Evolutionary conservation across 164 flowering plant species (phyloP).

Genomic region (Pachysandra terminalis): DNA sequence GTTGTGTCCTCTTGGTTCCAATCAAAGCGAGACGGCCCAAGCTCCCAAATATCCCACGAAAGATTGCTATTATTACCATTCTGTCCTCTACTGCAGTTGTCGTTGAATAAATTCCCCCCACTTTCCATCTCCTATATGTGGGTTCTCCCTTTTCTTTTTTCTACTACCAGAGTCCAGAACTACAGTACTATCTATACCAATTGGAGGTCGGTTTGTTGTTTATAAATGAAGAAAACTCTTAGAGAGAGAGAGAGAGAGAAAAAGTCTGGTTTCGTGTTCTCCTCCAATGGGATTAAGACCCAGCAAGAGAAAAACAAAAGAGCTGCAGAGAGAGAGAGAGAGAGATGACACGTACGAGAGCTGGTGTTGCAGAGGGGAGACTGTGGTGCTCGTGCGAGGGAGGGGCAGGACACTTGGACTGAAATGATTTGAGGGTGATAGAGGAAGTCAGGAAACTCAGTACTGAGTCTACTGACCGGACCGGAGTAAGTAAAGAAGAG

Average conservation of each 20-base stretch:
- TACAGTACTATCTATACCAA: slow-evolving; percentile 1
- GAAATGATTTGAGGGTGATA: slow-evolving; percentile 8
- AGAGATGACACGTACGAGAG: neutral
- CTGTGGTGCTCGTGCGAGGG: slow-evolving; percentile 8
- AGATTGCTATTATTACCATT: slow-evolving; percentile 15
- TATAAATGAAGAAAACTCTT: slow-evolving; percentile 14
- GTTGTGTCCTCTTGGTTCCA: slow-evolving; percentile 9
- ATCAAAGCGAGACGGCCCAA: slow-evolving; percentile 14
- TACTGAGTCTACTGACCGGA: no score
- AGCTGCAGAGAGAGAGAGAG: neutral
- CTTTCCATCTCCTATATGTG: slow-evolving; percentile 32
- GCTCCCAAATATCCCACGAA: slow-evolving; percentile 27
- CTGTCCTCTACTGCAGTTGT: slow-evolving; percentile 18
- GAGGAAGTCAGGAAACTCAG: neutral
- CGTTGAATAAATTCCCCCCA: slow-evolving; percentile 23
- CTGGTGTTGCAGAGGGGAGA: neutral
- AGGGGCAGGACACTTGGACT: slow-evolving; percentile 7
- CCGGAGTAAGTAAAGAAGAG: neutral
- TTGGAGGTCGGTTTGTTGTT: slow-evolving; percentile 14
- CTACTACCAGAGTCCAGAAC: no score
- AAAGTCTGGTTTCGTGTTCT: neutral
- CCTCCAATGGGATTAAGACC: neutral
- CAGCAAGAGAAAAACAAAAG: neutral
- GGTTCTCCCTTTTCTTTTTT: neutral
- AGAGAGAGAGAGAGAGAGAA: neutral